These are phyloP conservation scores for Quercus agrifolia DNA, from an alignment of 306 rosid genomes.

Conservation along the genomic window DNA sequence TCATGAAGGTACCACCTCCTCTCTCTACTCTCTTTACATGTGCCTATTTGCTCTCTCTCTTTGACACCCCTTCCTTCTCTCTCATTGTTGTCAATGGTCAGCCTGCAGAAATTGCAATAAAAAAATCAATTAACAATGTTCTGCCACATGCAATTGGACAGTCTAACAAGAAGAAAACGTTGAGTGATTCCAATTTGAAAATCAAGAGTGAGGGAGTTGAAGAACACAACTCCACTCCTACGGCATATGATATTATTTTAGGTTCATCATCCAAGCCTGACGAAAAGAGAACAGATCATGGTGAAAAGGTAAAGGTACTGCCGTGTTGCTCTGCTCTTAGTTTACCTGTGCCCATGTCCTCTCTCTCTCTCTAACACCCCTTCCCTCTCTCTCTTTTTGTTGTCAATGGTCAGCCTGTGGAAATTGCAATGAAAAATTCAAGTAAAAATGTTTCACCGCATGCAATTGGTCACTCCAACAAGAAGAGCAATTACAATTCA, in stretches of 20 bases:
- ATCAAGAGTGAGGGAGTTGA: conserved; percentile 15
- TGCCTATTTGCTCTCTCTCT: background rate
- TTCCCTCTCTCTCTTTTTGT: background rate
- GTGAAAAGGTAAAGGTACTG: conserved; percentile 9
- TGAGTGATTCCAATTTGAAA: background rate
- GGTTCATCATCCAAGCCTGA: conserved; percentile 10
- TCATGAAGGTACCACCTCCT: conserved; percentile 6
- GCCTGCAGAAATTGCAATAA: conserved; percentile 15
- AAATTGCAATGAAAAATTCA: conserved; percentile 20
- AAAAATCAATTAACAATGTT: background rate
- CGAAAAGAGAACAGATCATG: conserved; percentile 6
- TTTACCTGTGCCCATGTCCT: too few relatives aligned
- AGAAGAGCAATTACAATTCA: conserved; percentile 29
- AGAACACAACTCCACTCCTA: conserved; percentile 2
- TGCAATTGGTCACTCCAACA: conserved; percentile 26
- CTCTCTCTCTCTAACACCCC: background rate
- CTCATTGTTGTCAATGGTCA: background rate
- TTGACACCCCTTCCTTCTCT: background rate
- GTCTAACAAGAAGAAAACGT: conserved; percentile 16
- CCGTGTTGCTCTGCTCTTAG: background rate
- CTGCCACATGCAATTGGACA: background rate
- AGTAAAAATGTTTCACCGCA: conserved; percentile 15
- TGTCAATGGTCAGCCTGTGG: conserved; percentile 19
- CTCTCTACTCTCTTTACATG: background rate
- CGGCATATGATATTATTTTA: background rate